Percentiles rank a stretch among this genome's conserved stretches.
Conservation (phyloP, 179 eudicot species). For the Camellia oleifera region DNA sequence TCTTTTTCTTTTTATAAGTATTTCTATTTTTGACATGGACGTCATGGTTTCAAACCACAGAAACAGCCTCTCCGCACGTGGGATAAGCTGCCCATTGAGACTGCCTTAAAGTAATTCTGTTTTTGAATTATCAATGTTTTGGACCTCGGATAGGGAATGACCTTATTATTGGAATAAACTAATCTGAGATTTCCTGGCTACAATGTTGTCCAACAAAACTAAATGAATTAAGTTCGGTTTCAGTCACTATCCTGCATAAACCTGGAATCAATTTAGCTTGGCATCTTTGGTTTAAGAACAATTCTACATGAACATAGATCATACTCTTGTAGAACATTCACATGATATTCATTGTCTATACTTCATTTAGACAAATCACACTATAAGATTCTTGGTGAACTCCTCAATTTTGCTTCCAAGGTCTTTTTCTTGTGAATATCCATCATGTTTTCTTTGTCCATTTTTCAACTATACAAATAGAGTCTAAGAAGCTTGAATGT, state of each 20-base stretch:
- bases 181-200: no score
- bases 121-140: not conserved
- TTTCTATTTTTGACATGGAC: no score
- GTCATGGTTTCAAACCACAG: no score
- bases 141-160: not conserved
- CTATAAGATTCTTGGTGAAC: not conserved
- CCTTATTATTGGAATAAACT: not conserved
- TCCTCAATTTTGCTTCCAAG: not conserved
- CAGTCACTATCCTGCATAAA: not conserved
- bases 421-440: not conserved
- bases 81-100: no score
- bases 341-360: not conserved
- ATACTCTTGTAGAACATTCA: not conserved
- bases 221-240: not conserved
- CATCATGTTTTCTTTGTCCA: not conserved
- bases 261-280: slow-evolving; percentile 2
- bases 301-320: not conserved
- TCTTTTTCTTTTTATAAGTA: not conserved
- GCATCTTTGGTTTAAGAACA: slow-evolving; percentile 6
- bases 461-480: not conserved
- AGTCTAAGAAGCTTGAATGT: not conserved
- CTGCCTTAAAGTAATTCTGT: no score
- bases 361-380: slow-evolving; percentile 13
- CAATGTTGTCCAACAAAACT: not conserved
- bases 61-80: no score